These are phyloP conservation scores for Apophysomyces trapeziformis DNA, from an alignment of 371 early-diverging fungal genomes.

Conservation along the genomic window DNA sequence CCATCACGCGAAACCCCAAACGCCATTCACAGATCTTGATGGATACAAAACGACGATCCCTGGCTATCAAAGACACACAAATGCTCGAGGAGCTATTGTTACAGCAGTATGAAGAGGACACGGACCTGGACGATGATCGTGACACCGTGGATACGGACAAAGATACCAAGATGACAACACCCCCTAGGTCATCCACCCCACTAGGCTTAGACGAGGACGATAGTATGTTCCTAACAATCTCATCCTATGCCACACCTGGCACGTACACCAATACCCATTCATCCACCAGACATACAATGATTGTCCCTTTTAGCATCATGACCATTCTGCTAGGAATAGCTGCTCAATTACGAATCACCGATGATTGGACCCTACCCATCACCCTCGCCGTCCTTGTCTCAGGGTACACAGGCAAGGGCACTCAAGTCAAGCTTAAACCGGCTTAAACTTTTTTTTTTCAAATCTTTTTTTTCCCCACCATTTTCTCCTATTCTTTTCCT, in stretches of 20 bases:
- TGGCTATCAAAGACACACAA: slow-evolving; percentile 50
- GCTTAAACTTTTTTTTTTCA: slow-evolving; percentile 10
- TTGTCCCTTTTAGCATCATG: slow-evolving; percentile 4
- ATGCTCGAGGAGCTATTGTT: slow-evolving; percentile 44
- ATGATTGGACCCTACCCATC: slow-evolving; percentile 58
- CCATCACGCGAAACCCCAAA: slow-evolving; percentile 25
- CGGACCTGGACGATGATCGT: slow-evolving; percentile 15
- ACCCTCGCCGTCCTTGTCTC: slow-evolving; percentile 48
- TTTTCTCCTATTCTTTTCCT: too few species aligned
- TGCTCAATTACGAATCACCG: slow-evolving; percentile 34
- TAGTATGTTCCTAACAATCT: slow-evolving; percentile 1
- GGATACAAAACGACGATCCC: slow-evolving; percentile 52
- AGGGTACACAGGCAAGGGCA: slow-evolving; percentile 36
- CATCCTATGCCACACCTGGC: neutral
- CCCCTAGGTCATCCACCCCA: slow-evolving; percentile 19
- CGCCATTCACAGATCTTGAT: slow-evolving; percentile 53
- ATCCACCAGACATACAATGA: neutral
- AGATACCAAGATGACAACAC: slow-evolving; percentile 26
- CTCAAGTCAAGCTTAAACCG: slow-evolving; percentile 37
- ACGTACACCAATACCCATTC: neutral
- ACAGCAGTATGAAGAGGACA: slow-evolving; percentile 15
- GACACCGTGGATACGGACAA: slow-evolving; percentile 12
- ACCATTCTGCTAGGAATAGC: slow-evolving; percentile 21
- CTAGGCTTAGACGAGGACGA: neutral
- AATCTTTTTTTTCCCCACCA: too few species aligned